Evolutionary conservation across 2,329 filamentous ascomycete genomes (phyloP).

Genomic region (Aspergillus uvarum): DNA sequence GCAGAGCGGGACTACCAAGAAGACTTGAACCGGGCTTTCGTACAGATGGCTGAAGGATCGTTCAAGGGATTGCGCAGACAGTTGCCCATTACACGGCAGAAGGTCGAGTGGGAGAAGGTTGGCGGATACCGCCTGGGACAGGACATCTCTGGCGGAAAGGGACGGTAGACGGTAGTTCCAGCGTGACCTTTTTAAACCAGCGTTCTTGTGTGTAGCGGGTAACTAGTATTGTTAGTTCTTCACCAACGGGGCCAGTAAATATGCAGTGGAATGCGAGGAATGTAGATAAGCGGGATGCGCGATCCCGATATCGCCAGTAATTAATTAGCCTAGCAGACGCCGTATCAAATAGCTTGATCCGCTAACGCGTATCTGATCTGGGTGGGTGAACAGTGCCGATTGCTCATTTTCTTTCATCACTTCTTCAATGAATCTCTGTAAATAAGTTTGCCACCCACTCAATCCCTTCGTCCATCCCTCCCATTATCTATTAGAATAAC

Average conservation of each 20-base stretch:
- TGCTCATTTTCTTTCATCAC: background rate
- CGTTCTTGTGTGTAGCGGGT: background rate
- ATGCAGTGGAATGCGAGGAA: background rate
- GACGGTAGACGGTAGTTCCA: constrained; percentile 16
- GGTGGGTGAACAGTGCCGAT: background rate
- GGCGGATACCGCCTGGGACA: constrained; percentile 84
- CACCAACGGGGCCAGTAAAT: background rate
- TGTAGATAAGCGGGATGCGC: background rate
- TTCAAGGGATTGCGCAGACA: constrained; percentile 93
- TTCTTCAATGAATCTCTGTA: no score
- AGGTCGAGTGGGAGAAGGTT: constrained; percentile 99
- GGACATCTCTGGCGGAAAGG: constrained; percentile 70
- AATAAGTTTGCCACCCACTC: no score
- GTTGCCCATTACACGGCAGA: constrained; percentile 93
- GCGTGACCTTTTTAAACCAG: background rate
- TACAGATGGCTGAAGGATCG: constrained; percentile 82
- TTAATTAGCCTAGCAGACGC: background rate
- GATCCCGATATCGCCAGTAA: background rate
- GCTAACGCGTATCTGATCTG: background rate
- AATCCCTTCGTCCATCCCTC: background rate
- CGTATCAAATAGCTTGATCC: background rate
- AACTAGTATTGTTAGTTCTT: background rate
- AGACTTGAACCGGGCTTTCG: constrained; percentile 88
- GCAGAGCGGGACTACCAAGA: constrained; percentile 94
- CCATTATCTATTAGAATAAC: no score